Percentiles rank a stretch among this genome's conserved stretches.
These are phyloP conservation scores for Suhomyces guaymorum DNA, from an alignment of 1,139 yeast species.

Conservation along the genomic window DNA sequence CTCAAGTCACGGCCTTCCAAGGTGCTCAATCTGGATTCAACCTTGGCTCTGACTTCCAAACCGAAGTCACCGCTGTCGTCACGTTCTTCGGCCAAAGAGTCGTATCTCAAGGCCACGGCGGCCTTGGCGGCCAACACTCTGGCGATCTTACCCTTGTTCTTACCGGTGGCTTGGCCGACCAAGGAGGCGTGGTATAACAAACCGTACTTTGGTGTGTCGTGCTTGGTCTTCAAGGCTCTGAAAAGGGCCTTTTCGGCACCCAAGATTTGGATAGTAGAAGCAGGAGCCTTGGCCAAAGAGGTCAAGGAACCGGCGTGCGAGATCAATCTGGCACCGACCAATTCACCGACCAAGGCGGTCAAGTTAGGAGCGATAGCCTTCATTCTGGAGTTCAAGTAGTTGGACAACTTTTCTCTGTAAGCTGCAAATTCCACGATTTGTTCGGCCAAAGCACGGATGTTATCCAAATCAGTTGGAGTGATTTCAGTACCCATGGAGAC, in stretches of 20 bases:
- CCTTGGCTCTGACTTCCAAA: constrained; percentile 85
- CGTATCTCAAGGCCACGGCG: constrained; percentile 93
- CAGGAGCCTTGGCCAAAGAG: constrained; percentile 95
- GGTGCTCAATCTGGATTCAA: constrained; percentile 91
- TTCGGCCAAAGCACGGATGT: constrained; percentile 86
- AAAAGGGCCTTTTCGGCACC: constrained; percentile 99
- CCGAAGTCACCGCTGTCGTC: constrained; percentile 95
- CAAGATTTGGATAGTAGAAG: constrained; percentile 95
- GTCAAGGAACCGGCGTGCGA: constrained; percentile 98
- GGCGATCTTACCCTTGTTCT: constrained; percentile 98
- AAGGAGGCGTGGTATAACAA: constrained; percentile 95
- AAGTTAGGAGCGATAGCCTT: constrained; percentile 97
- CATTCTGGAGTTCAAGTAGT: constrained; percentile 91
- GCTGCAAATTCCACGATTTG: constrained; percentile 94
- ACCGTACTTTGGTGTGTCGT: constrained; percentile 98
- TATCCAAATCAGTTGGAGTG: constrained; percentile 81
- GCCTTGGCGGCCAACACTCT: constrained; percentile 99
- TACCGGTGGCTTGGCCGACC: constrained; percentile 94
- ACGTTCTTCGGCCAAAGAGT: constrained; percentile 95
- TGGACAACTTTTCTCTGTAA: constrained; percentile 89
- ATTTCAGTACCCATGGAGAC: constrained; percentile 99
- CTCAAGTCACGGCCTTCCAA: constrained; percentile 93
- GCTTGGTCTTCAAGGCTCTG: constrained; percentile 97
- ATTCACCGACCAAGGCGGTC: constrained; percentile 95
- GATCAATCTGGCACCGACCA: constrained; percentile 96